A percentile compares a stretch with the other conserved stretches of the same genome.
Evolutionary conservation across 1,139 yeast genomes (phyloP).

Genomic region (Pichia sp.): DNA sequence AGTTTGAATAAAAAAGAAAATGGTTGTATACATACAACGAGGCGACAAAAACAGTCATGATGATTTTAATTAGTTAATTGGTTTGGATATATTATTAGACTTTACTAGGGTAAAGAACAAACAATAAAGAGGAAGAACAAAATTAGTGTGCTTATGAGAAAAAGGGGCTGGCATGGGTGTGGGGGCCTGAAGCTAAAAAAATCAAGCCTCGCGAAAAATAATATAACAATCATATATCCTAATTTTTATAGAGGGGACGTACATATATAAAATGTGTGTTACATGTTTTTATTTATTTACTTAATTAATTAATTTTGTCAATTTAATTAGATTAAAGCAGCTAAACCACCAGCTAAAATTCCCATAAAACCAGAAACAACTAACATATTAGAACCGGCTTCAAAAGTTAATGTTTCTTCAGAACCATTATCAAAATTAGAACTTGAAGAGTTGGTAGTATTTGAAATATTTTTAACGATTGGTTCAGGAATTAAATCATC

Average conservation of each 20-base stretch:
- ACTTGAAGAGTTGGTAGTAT: slow-evolving; percentile 2
- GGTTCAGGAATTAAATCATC: slow-evolving; percentile 1
- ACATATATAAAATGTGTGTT: too few relatives aligned
- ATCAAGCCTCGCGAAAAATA: too few relatives aligned
- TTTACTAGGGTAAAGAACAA: too few relatives aligned
- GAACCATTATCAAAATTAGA: not conserved
- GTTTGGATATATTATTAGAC: too few relatives aligned
- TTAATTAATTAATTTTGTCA: too few relatives aligned
- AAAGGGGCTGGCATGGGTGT: too few relatives aligned
- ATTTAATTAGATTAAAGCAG: slow-evolving; percentile 21
- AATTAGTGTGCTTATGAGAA: not conserved
- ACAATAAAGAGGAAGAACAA: not conserved
- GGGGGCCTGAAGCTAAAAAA: too few relatives aligned
- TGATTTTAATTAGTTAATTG: too few relatives aligned
- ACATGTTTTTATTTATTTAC: too few relatives aligned
- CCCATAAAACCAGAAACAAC: slow-evolving; percentile 11
- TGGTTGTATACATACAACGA: slow-evolving; percentile 45
- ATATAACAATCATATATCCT: too few relatives aligned
- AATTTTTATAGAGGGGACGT: too few relatives aligned
- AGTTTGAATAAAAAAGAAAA: too few relatives aligned
- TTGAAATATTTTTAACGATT: slow-evolving; percentile 3
- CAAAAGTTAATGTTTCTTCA: slow-evolving; percentile 2
- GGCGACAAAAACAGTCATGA: slow-evolving; percentile 53
- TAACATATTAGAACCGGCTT: slow-evolving; percentile 12
- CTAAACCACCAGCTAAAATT: slow-evolving; percentile 16